These are phyloP conservation scores for Leccinum uliginosum DNA, from an alignment of 768 basidiomycete species.

Conservation along the genomic window DNA sequence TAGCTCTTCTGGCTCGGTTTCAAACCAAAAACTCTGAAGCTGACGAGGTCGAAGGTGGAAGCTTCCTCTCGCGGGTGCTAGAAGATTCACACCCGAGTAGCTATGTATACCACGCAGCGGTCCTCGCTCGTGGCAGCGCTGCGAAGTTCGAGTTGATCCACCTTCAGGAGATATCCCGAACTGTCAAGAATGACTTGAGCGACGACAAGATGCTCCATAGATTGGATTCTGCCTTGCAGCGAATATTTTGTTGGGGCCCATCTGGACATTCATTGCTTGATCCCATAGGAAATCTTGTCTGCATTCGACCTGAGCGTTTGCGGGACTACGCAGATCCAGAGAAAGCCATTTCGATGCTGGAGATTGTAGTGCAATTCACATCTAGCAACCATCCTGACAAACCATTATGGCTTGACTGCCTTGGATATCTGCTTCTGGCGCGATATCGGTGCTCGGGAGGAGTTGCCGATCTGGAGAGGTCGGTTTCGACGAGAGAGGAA, in stretches of 20 bases:
- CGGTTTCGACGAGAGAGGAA: neutral
- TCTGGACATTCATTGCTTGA: neutral
- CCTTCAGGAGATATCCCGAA: neutral
- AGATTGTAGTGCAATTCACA: neutral
- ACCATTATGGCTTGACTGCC: neutral
- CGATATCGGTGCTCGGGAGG: neutral
- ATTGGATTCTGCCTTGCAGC: neutral
- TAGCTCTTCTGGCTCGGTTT: neutral
- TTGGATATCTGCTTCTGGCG: neutral
- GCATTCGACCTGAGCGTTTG: neutral
- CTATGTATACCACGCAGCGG: neutral
- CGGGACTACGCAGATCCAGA: neutral
- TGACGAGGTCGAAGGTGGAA: neutral
- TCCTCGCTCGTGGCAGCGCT: neutral
- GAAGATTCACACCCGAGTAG: neutral
- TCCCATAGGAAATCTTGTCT: neutral
- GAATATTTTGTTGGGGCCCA: neutral
- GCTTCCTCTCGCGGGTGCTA: neutral
- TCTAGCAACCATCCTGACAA: neutral
- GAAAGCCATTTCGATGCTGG: neutral
- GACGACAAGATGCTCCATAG: neutral
- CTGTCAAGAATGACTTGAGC: neutral
- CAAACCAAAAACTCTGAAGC: neutral
- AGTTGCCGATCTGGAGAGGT: neutral
- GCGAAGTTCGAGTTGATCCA: neutral